Base-by-base conservation (phyloP, 108 stramenopile genomes). In the Poteriospumella lacustris region DNA sequence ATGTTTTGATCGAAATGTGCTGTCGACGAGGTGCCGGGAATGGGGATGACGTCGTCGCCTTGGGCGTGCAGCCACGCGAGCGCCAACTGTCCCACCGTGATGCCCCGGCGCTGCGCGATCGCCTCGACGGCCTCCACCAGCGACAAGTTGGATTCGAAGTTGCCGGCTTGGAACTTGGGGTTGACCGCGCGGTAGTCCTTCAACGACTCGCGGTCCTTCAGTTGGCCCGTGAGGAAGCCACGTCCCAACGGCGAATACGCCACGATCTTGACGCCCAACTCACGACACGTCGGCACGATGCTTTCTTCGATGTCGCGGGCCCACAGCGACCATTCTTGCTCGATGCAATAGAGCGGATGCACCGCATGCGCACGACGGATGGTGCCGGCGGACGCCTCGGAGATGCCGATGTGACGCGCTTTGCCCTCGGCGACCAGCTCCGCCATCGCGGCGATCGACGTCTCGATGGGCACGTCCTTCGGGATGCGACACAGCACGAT, bases 21-120 rank as follows among this genome's bases (percentile, higher is more conserved):
- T 1, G 79, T 3, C 58, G 69, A 79, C 47, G 82, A 82, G 0
- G 85, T 82, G 68, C 85, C 85, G 40, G 85, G 85, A 76, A 86
- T 86, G 26, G 85, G 82, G 75, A 82, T 29, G 15, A 86, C 82
- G 34, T 19, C 39, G 0, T 68, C 80, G 28, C 83, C 83, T 42
- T 73, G 36, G 9, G 70, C 70, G 36, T 73, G 70, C 41, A 73
- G 42, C 70, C 70, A 73, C 38, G 70, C 70, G 9, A 73, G 70
- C 28, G 70, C 70, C 28, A 73, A 56, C 42, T 73, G 70, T 42
- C 44, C 70, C 36, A 73, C 47, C 5, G 70, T 73, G 41, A 44
- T 52, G 36, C 47, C 47, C 33, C 36, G 26, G 47, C 70, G 70
- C 28, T 73, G 26, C 5, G 70, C 70, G 5, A 73, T 3, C 5